Base-by-base conservation (phyloP, 345 rosid genomes). In the Psidium friedrichsthalianum region DNA sequence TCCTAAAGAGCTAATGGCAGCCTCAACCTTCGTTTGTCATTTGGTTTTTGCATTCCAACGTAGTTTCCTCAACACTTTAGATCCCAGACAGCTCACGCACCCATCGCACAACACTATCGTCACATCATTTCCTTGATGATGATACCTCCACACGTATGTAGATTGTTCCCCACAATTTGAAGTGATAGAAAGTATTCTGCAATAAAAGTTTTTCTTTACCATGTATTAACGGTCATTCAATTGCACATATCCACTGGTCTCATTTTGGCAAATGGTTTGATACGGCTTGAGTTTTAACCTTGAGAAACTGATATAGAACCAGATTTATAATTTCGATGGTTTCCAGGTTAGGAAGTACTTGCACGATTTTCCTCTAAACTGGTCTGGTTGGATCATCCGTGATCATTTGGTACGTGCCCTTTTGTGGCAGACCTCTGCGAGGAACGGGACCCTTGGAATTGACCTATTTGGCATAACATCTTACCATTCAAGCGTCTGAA, bases 1-100 rank as follows among this genome's bases (percentile, higher is more conserved):
- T 86, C n/a, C 95, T 97, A 56, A 86, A 92, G 86, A 85, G 85
- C 82, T 87, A 53, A 81, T 25, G 21, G 58, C 36, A 10, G 80
- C 80, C 25, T 36, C 80, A 5, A 25, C n/a, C 59, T 56, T 24
- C 59, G 20, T 69, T 40, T 29, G 5, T 40, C 85, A 36, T 83
- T 51, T 56, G 24, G 44, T 82, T 25, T n/a, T 53, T 52, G 58
- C 5, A 52, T 29, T 56, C 22, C 47, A 74, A 32, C 47, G 1
- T 16, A 74, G 82, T 76, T 78, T 78, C 51, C 13, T 42, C 42
- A 14, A 51, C 51, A 42, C 82, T 36, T 78, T 20, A n/a, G 13
- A 82, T 82, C 54, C 47, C 2, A 22, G 47, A 32, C 24, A 36
- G 22, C 47, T 69, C 25, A 0, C 47, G 36, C 20, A 18, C 76